These are phyloP conservation scores for Aphelidium insulamus DNA, from an alignment of 371 early-diverging fungal genomes.

Conservation along the genomic window DNA sequence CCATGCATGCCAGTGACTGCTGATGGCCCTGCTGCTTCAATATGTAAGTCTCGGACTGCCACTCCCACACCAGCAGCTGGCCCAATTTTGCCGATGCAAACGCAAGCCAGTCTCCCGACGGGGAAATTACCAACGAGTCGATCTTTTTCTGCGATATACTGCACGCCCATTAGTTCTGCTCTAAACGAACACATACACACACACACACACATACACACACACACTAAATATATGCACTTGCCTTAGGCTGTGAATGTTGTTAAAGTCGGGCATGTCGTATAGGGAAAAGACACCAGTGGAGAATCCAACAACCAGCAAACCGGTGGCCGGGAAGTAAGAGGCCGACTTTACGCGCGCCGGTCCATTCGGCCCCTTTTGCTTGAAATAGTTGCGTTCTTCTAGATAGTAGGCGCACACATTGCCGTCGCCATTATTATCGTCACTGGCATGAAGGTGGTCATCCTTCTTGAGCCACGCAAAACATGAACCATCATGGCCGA, in stretches of 20 bases:
- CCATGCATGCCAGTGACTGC: conserved; percentile 67
- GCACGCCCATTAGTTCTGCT: conserved; percentile 1
- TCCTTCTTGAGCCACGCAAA: conserved; percentile 42
- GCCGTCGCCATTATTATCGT: conserved; percentile 7
- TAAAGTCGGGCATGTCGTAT: conserved; percentile 83
- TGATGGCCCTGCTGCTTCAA: conserved; percentile 95
- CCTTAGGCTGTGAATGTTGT: conserved; percentile 65
- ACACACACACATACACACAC: background rate
- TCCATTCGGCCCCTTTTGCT: no score
- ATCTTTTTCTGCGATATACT: conserved; percentile 87
- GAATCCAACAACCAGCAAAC: conserved; percentile 75
- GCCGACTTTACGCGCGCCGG: no score
- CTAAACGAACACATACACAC: background rate
- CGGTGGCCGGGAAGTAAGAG: conserved; percentile 45
- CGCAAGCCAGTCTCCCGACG: conserved; percentile 91
- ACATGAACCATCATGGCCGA: conserved; percentile 69
- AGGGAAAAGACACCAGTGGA: conserved; percentile 82
- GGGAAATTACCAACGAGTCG: conserved; percentile 62
- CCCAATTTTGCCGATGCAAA: conserved; percentile 77
- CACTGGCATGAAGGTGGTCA: conserved; percentile 10
- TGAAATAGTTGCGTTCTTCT: conserved; percentile 33
- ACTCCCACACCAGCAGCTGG: conserved; percentile 96
- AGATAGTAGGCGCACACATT: conserved; percentile 16
- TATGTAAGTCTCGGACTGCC: conserved; percentile 94
- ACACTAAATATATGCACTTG: conserved; percentile 7